Conservation (phyloP, 1,284 basidiomycete genomes). For the Ganoderma resinaceum region DNA sequence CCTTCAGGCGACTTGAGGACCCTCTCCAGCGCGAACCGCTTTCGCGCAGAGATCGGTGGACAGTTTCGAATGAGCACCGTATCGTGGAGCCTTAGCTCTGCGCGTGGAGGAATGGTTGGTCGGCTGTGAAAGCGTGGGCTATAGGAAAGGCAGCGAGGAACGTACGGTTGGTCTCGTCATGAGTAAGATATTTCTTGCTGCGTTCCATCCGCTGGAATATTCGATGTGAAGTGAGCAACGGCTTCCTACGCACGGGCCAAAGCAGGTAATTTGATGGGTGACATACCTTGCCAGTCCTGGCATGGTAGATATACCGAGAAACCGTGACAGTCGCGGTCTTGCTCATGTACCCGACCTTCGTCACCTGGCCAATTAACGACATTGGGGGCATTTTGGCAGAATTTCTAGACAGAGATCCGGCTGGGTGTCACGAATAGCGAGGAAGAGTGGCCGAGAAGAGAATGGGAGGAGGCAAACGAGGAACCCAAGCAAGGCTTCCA, state of each 20-base stretch:
- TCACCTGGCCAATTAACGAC: conserved; percentile 73
- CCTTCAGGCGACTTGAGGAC: conserved; percentile 71
- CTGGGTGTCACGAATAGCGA: not conserved
- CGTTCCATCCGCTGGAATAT: conserved; percentile 65
- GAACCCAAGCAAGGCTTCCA: not conserved
- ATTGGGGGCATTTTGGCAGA: conserved; percentile 71
- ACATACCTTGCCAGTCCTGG: conserved; percentile 75
- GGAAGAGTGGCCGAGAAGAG: not conserved
- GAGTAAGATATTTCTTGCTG: conserved; percentile 78
- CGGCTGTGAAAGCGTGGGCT: not conserved
- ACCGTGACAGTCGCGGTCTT: conserved; percentile 85
- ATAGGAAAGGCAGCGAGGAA: conserved; percentile 21
- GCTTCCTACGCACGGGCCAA: not conserved
- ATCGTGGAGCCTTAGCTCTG: conserved; percentile 72
- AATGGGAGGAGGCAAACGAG: not conserved
- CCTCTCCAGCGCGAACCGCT: conserved; percentile 73
- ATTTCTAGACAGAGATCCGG: not conserved
- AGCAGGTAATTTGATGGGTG: not conserved
- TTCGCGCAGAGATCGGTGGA: conserved; percentile 77
- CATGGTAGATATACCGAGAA: conserved; percentile 71
- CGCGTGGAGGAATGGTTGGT: not conserved
- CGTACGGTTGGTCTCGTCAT: conserved; percentile 73
- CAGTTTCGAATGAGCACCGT: conserved; percentile 80
- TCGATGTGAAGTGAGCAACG: not conserved
- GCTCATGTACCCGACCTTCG: conserved; percentile 80